Base-by-base conservation (phyloP, 768 basidiomycete species). In the Boletus fagicola region DNA sequence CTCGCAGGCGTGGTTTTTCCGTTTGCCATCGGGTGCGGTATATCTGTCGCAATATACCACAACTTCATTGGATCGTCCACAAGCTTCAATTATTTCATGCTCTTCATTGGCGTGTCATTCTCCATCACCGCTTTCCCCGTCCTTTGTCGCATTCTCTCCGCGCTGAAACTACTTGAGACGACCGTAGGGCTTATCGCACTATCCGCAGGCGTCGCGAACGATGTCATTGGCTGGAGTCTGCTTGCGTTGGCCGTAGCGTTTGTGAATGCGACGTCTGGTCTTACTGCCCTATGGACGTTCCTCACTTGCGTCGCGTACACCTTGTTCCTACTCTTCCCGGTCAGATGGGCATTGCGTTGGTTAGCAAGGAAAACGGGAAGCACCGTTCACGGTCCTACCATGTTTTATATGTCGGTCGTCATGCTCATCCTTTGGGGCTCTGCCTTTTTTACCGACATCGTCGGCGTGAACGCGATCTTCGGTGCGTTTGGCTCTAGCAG, bases 391-490 rank as follows among this genome's bases (percentile, higher is more conserved):
- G 90, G 90, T 0, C 96, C 96, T 0, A 87, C 90, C 0, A 85
- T 94, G 59, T 79, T 86, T 60, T 94, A 94, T 72, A 95, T 98
- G 92, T 92, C 92, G 0, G 73, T 85, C 5, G 87, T 86, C 30
- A 87, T 96, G 57, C 71, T 97, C 16, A 68, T 92, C 18, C 76
- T 94, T 18, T 95, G 98, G 74, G 85, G 81, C 0, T 91, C 87
- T 2, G 89, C 95, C 0, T 98, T 96, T 75, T 88, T 98, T 68
- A 97, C 94, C 0, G 94, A 96, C 65, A 79, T 94, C 58, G 92
- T 98, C 63, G 96, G 94, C n/a, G 91, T 93, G 9, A 89, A 93
- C 67, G 88, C 93, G 20, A 93, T 96, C 58, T 96, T 96, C 66
- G 94, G 94, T 82, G 51, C 28, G 75, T 64, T 5, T 56, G 51